Percentiles rank a stretch among this genome's conserved stretches.
Evolutionary conservation across 2,329 filamentous ascomycete genomes (phyloP).

Genomic region (Uncinocarpus reesii): DNA sequence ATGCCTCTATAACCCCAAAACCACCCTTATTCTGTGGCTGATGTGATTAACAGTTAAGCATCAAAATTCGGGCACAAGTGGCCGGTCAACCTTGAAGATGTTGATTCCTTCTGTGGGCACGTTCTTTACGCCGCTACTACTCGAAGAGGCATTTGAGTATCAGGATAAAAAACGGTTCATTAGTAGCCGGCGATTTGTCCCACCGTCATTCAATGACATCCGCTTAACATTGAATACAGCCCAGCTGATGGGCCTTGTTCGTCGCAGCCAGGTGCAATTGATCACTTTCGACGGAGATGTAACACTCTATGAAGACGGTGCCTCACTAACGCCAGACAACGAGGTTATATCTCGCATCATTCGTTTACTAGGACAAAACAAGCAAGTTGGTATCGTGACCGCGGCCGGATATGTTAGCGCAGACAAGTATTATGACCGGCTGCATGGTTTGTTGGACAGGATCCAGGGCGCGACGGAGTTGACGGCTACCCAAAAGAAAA

Average conservation of each 20-base stretch:
- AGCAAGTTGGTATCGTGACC: constrained; percentile 89
- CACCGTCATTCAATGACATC: constrained; percentile 94
- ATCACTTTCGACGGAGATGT: constrained; percentile 97
- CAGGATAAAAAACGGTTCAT: constrained; percentile 82
- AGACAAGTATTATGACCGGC: constrained; percentile 71
- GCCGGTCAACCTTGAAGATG: constrained; percentile 82
- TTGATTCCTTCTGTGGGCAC: constrained; percentile 84
- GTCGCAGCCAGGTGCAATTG: constrained; percentile 61
- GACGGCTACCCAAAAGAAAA: constrained; percentile 57
- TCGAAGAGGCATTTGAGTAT: constrained; percentile 83
- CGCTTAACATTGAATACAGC: constrained; percentile 88
- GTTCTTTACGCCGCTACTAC: constrained; percentile 80
- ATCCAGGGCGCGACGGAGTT: constrained; percentile 54
- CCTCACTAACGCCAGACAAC: constrained; percentile 63
- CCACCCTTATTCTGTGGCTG: neutral
- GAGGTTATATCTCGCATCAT: constrained; percentile 61
- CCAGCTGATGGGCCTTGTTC: constrained; percentile 82
- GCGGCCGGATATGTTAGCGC: constrained; percentile 90
- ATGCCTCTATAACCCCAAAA: constrained; percentile 19
- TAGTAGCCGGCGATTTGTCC: constrained; percentile 81
- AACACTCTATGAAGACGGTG: constrained; percentile 85
- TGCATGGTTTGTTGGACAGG: constrained; percentile 77
- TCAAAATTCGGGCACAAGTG: constrained; percentile 52
- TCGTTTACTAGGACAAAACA: constrained; percentile 63
- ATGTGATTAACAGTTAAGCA: constrained; percentile 50